Evolutionary conservation across 495 filamentous ascomycete species (phyloP), one percentile per base, ranked within the genome.

Genomic region (Apiosordaria backusii): DNA sequence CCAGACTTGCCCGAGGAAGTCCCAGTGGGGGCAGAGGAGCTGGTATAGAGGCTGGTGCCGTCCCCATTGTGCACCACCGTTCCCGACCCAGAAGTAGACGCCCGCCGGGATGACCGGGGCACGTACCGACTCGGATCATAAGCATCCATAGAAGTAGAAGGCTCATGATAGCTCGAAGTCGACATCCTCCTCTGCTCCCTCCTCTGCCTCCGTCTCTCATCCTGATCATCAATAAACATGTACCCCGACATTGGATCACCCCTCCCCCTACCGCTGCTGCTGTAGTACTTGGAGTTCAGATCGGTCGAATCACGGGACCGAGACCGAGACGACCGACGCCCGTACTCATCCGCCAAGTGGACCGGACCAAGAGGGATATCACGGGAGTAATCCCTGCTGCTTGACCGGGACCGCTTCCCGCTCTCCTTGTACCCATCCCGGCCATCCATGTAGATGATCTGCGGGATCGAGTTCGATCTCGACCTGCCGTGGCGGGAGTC

Each of bases 401-500:
- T 60, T 26, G 65, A 66, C 55, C 61, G 66, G 9, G 66, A 61
- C 24, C 61, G 70, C 26, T 72, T 63, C 27, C 45, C 54, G 18
- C 45, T 54, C 1, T 68, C 66, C 16, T 45, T 45, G 35, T 45
- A 45, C 6, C 35, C 35, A 15, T 45, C 35, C 35, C 35, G 35
- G 29, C 67, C 70, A 50, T 74, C 72, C 54, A 69, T 61, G 61
- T 75, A 72, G n/a, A 76, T 66, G 63, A 69, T 69, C 19, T 71
- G 67, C 15, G 74, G 71, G 4, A 62, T 62, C 24, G 72, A 72
- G 16, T 64, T 67, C 24, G 68, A 67, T 7, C 71, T 72, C 50
- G 67, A 45, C 19, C 63, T 67, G 2, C 59, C 62, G 19, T 64
- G 40, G 9, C 69, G 60, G 16, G 73, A 70, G 57, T 71, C 66